Evolutionary conservation across 148 eudicot genomes (phyloP).

Genomic region (Limonium bicolor): DNA sequence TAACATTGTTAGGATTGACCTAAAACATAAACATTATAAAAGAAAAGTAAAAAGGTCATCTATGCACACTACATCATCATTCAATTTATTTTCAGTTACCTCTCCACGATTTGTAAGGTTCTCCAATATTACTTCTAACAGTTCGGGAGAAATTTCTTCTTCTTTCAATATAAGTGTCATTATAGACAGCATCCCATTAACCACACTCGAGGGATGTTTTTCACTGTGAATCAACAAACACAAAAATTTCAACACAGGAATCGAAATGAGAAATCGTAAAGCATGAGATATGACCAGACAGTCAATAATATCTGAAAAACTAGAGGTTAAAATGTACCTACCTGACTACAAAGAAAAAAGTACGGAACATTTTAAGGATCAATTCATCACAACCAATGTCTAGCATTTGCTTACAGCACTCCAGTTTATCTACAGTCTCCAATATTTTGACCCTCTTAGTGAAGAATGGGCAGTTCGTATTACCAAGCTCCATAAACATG

Average conservation of each 20-base stretch:
- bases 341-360: slow-evolving; percentile 62
- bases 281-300: too few relatives aligned
- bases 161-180: slow-evolving; percentile 53
- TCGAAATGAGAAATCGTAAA: too few relatives aligned
- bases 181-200: slow-evolving; percentile 51
- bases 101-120: slow-evolving; percentile 49
- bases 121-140: slow-evolving; percentile 51
- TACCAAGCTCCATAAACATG: slow-evolving; percentile 60
- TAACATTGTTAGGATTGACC: too few relatives aligned
- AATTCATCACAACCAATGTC: slow-evolving; percentile 54
- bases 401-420: slow-evolving; percentile 57
- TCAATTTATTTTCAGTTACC: slow-evolving; percentile 40
- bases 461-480: slow-evolving; percentile 42
- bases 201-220: slow-evolving; percentile 42
- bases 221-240: slow-evolving; percentile 31
- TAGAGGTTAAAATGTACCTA: slow-evolving; percentile 11
- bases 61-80: too few relatives aligned
- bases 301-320: too few relatives aligned
- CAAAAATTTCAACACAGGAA: too few relatives aligned
- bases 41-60: too few relatives aligned
- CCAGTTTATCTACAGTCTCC: slow-evolving; percentile 60
- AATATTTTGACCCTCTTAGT: slow-evolving; percentile 43
- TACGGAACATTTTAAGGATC: slow-evolving; percentile 48
- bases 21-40: too few relatives aligned
- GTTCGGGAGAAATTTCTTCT: slow-evolving; percentile 35